A percentile compares a stretch with the other conserved stretches of the same genome.
These are phyloP conservation scores for Nakazawaea molendinolei DNA, from an alignment of 805 yeast genomes.

Conservation along the genomic window DNA sequence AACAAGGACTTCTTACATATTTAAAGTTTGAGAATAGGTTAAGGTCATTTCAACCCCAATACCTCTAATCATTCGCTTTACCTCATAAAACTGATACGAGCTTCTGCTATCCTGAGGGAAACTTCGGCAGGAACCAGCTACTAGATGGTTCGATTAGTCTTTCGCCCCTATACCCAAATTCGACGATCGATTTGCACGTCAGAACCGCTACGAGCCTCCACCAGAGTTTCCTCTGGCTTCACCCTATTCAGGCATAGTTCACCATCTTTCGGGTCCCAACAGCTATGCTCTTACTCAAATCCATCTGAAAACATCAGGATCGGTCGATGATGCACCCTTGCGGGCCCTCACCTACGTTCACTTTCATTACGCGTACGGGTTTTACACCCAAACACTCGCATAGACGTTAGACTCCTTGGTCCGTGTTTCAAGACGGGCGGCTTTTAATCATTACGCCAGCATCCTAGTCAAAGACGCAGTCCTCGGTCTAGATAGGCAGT, in stretches of 20 bases:
- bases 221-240: conserved; percentile 36
- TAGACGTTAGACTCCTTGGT: conserved; percentile 36
- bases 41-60: conserved; percentile 32
- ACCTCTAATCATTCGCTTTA: conserved; percentile 30
- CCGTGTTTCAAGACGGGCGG: conserved; percentile 34
- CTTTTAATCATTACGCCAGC: conserved; percentile 28
- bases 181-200: conserved; percentile 39
- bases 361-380: conserved; percentile 35
- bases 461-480: conserved; percentile 31
- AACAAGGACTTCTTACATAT: conserved; percentile 33
- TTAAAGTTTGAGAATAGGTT: conserved; percentile 30
- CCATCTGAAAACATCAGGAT: conserved; percentile 33
- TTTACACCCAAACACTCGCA: conserved; percentile 35
- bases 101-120: background rate
- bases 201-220: conserved; percentile 40
- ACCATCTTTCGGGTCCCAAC: conserved; percentile 40
- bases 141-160: conserved; percentile 38
- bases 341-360: conserved; percentile 30
- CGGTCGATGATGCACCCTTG: conserved; percentile 31
- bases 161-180: conserved; percentile 38
- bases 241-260: conserved; percentile 39
- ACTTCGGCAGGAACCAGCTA: conserved; percentile 32
- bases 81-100: background rate
- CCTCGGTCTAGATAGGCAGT: conserved; percentile 22
- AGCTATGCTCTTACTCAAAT: conserved; percentile 37